phyloP scores from a whole-genome alignment of 306 rosid genomes.

The Elaeagnus macrophylla region DNA sequence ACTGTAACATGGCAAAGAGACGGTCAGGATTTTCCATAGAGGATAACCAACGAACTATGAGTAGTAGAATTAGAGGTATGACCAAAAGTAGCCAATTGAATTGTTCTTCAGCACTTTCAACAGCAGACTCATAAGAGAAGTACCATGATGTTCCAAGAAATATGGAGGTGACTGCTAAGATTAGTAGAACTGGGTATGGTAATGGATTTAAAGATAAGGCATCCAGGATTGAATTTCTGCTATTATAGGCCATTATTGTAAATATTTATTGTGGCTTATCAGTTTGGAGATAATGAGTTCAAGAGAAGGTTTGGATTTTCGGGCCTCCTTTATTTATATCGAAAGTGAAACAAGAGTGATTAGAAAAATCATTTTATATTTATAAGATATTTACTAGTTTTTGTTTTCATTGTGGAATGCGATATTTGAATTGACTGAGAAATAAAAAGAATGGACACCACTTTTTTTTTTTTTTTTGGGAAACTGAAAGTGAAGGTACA shows the following conservation, averaged over 20 bases:
- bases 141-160: slow-evolving; percentile 56
- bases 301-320: background rate
- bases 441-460: too few species aligned
- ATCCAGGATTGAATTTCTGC: slow-evolving; percentile 39
- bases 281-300: background rate
- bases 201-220: slow-evolving; percentile 48
- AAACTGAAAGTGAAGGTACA: too few species aligned
- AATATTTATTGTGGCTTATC: background rate
- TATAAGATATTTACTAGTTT: too few species aligned
- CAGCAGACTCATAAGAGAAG: slow-evolving; percentile 46
- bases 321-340: slow-evolving; percentile 11
- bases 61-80: slow-evolving; percentile 40
- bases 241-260: slow-evolving; percentile 30
- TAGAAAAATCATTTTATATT: too few species aligned
- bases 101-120: slow-evolving; percentile 44
- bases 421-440: too few species aligned
- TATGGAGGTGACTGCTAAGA: slow-evolving; percentile 43
- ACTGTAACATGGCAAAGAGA: slow-evolving; percentile 35
- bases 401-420: too few species aligned
- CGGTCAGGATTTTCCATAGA: slow-evolving; percentile 42
- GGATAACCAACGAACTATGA: slow-evolving; percentile 59
- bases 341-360: background rate
- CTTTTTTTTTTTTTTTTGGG: too few species aligned
- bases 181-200: slow-evolving; percentile 64
- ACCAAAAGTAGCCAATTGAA: slow-evolving; percentile 49